Base-by-base conservation (phyloP, 1,284 basidiomycete genomes). In the Trametes sp. region DNA sequence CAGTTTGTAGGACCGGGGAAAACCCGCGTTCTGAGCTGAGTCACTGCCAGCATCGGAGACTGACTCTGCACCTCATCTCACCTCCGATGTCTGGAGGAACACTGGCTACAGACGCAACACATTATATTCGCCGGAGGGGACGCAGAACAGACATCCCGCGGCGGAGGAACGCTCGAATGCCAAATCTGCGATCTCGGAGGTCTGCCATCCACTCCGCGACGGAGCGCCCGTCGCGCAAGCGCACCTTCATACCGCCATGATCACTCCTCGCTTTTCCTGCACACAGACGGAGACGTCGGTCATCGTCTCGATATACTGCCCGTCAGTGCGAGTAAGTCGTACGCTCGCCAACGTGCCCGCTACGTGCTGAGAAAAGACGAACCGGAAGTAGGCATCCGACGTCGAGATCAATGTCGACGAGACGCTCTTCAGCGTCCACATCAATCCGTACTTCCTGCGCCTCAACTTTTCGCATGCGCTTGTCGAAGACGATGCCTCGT, bases 371-470 rank as follows among this genome's bases (percentile, higher is more conserved):
- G 76, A 76, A 70, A 31, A 16, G 76, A 56, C 35, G 42, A 28
- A 31, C 35, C 58, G 67, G 65, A 74, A 72, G 74, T 76, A 93
- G 91, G 90, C 92, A 26, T 84, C 88, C 49, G 92, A 94, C 64
- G 84, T 88, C 38, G 92, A 94, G 73, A 87, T 93, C 65, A 81
- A 89, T 67, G 86, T 93, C 60, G 89, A 92, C 67, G 86, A 85
- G 61, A 84, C 84, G 36, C 75, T 89, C 48, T 81, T 94, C 73
- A 86, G 86, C n/a, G 77, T 92, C 44, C 87, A 94, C 72, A 84
- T 93, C 72, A 90, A 88, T 63, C 92, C 92, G 4, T 94, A 94
- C 72, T 94, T 90, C 70, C 81, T 94, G 59, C 88, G 92, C 3
- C 81, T 94, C 63, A 87, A 86, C 70, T 91, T 94, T 72, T 79